Evolutionary conservation across 2,329 filamentous ascomycete species (phyloP).

Genomic region (Septoria linicola): DNA sequence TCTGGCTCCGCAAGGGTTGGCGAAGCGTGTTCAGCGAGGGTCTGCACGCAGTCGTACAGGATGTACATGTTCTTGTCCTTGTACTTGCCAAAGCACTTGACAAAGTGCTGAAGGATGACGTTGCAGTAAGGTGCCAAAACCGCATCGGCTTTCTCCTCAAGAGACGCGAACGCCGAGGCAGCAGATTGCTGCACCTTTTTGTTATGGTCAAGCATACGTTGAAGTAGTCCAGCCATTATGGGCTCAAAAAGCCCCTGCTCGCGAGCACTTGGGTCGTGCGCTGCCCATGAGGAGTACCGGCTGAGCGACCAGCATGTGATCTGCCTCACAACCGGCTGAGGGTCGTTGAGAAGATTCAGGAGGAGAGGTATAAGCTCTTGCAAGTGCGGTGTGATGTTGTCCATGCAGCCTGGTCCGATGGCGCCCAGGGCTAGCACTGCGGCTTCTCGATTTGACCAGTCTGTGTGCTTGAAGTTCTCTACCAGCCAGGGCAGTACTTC

Average conservation of each 20-base stretch:
- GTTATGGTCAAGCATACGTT: constrained; percentile 93
- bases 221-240: constrained; percentile 93
- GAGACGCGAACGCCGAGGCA: constrained; percentile 90
- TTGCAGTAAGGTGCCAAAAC: constrained; percentile 80
- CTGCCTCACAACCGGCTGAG: constrained; percentile 86
- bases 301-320: constrained; percentile 98
- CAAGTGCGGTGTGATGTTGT: constrained; percentile 83
- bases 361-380: constrained; percentile 88
- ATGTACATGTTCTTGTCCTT: constrained; percentile 99
- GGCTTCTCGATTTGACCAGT: constrained; percentile 91
- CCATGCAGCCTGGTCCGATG: constrained; percentile 91
- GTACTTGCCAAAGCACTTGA: constrained; percentile 88
- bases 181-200: constrained; percentile 97
- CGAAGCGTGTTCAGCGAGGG: constrained; percentile 86
- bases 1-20: constrained; percentile 75
- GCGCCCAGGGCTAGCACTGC: constrained; percentile 92
- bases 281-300: constrained; percentile 89
- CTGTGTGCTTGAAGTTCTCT: constrained; percentile 79
- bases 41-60: constrained; percentile 97
- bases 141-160: constrained; percentile 88
- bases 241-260: constrained; percentile 83
- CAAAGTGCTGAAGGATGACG: constrained; percentile 88
- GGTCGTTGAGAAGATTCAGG: constrained; percentile 77
- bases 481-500: constrained; percentile 90
- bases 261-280: constrained; percentile 66